Conservation (phyloP, 2,329 filamentous ascomycete genomes). For the Penicillium sp. region DNA sequence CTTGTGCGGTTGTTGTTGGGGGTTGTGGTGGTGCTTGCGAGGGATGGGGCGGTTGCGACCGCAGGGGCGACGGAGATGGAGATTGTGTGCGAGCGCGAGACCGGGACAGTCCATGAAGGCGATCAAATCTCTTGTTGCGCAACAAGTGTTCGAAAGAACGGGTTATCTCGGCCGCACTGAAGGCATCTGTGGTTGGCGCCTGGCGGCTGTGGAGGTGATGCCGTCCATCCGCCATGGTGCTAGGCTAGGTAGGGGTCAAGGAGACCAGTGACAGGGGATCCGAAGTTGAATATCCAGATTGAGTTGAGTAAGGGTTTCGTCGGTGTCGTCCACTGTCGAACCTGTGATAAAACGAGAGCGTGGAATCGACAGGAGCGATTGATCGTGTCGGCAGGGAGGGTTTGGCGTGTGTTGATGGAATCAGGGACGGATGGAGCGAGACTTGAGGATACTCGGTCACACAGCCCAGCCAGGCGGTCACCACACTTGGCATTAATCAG, state of each 20-base stretch:
- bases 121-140: slow-evolving; percentile 84
- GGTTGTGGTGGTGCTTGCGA: slow-evolving; percentile 45
- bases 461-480: slow-evolving; percentile 36
- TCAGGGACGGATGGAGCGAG: slow-evolving; percentile 17
- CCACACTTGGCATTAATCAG: slow-evolving; percentile 31
- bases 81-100: slow-evolving; percentile 65
- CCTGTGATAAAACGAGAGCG: background rate
- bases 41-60: slow-evolving; percentile 33
- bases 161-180: slow-evolving; percentile 79
- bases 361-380: slow-evolving; percentile 6
- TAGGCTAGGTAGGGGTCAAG: slow-evolving; percentile 24
- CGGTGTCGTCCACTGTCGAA: background rate
- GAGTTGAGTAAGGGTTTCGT: slow-evolving; percentile 8
- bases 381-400: slow-evolving; percentile 8
- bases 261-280: slow-evolving; percentile 31
- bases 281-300: slow-evolving; percentile 32
- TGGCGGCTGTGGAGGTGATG: slow-evolving; percentile 38
- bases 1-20: slow-evolving; percentile 32
- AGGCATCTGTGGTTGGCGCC: slow-evolving; percentile 46
- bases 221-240: slow-evolving; percentile 46
- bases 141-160: slow-evolving; percentile 85
- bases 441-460: slow-evolving; percentile 23
- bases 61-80: slow-evolving; percentile 48
- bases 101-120: slow-evolving; percentile 68
- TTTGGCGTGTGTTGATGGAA: slow-evolving; percentile 14